These are phyloP conservation scores for Leccinum disarticulatum DNA, from an alignment of 768 basidiomycete genomes.

Conservation along the genomic window DNA sequence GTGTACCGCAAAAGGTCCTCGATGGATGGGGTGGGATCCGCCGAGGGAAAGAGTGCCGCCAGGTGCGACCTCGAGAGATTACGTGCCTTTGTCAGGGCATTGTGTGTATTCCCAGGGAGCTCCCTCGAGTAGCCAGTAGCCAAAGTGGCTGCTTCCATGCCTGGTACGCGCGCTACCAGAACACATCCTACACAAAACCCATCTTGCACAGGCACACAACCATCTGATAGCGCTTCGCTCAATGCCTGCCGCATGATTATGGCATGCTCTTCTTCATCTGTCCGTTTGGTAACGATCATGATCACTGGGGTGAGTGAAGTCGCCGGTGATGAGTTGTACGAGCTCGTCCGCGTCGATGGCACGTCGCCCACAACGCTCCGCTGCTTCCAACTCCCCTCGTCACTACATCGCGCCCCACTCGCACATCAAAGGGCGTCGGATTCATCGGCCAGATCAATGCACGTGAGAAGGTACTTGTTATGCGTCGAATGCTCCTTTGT, in stretches of 20 bases:
- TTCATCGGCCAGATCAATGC: slow-evolving; percentile 91
- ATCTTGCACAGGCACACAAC: slow-evolving; percentile 65
- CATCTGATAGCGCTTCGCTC: slow-evolving; percentile 54
- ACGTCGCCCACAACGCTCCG: slow-evolving; percentile 70
- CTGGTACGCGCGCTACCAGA: slow-evolving; percentile 51
- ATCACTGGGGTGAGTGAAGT: not conserved
- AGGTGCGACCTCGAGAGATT: slow-evolving; percentile 46
- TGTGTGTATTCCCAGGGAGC: slow-evolving; percentile 92
- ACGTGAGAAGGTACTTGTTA: slow-evolving; percentile 65
- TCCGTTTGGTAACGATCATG: slow-evolving; percentile 3
- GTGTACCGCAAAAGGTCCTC: slow-evolving; percentile 53
- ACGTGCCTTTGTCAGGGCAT: slow-evolving; percentile 75
- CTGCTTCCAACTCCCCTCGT: slow-evolving; percentile 59
- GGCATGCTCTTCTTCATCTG: slow-evolving; percentile 30
- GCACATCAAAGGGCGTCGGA: slow-evolving; percentile 89
- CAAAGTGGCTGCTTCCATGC: slow-evolving; percentile 50
- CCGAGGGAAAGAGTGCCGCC: slow-evolving; percentile 41
- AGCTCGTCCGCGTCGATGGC: slow-evolving; percentile 45
- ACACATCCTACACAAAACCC: slow-evolving; percentile 95
- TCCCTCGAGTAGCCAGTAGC: slow-evolving; percentile 89
- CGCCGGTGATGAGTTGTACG: slow-evolving; percentile 12
- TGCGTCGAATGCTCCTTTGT: not conserved
- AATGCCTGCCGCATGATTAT: slow-evolving; percentile 64
- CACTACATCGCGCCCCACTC: slow-evolving; percentile 87
- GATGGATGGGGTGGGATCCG: slow-evolving; percentile 30